A percentile compares a stretch with the other conserved stretches of the same genome.
Evolutionary conservation across 345 rosid genomes (phyloP).

Genomic region (Eucalyptus coolabah): DNA sequence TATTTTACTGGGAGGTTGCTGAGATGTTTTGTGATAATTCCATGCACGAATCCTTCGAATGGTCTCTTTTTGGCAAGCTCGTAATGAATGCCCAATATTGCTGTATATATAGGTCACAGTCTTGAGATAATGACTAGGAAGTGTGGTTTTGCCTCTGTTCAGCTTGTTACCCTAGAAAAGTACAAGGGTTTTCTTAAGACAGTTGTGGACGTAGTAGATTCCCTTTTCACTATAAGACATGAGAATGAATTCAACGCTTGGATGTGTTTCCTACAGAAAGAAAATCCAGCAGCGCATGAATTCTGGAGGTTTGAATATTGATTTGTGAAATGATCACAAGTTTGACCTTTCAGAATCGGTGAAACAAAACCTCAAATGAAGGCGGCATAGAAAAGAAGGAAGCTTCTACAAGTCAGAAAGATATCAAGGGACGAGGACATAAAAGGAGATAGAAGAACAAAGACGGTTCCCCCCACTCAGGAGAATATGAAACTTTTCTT

Average conservation of each 20-base stretch:
- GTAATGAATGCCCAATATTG: not conserved
- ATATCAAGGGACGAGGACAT: constrained; percentile 6
- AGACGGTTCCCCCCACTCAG: not conserved
- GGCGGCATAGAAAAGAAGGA: not conserved
- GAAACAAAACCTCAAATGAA: constrained; percentile 40
- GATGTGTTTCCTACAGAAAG: not conserved
- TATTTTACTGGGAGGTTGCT: no score
- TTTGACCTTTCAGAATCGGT: constrained; percentile 46
- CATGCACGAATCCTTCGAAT: no score
- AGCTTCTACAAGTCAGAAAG: not conserved
- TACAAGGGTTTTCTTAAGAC: constrained; percentile 56
- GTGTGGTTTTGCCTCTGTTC: constrained; percentile 65
- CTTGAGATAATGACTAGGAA: constrained; percentile 73
- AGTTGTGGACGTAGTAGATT: constrained; percentile 50
- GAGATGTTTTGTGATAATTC: no score
- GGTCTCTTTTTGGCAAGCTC: no score
- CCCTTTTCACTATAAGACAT: not conserved
- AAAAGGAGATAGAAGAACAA: not conserved
- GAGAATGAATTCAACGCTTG: not conserved
- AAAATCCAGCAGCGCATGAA: no score
- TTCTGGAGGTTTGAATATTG: not conserved
- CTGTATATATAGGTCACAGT: constrained; percentile 37
- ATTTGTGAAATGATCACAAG: not conserved
- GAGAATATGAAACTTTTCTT: not conserved
- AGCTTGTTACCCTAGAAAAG: constrained; percentile 51